Percentiles rank a stretch among this genome's conserved stretches.
These are phyloP conservation scores for Trametes polyzona DNA, from an alignment of 1,284 basidiomycete genomes.

Conservation along the genomic window DNA sequence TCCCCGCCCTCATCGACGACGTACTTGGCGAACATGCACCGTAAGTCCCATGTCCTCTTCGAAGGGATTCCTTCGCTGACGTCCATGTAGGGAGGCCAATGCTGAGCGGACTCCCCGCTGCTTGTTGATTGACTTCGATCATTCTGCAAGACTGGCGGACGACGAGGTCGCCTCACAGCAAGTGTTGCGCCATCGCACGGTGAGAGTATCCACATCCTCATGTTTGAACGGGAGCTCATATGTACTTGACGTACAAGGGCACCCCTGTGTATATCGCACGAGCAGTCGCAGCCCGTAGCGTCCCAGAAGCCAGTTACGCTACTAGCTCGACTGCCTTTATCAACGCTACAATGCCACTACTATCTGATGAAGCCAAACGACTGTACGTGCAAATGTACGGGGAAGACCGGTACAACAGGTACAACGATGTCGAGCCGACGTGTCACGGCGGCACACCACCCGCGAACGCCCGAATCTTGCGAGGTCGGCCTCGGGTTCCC, in stretches of 20 bases:
- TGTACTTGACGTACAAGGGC: not conserved
- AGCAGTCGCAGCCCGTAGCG: not conserved
- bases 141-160: not conserved
- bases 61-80: too few species aligned
- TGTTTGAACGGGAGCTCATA: not conserved
- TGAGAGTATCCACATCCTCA: not conserved
- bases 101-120: not conserved
- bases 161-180: too few species aligned
- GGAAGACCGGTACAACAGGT: not conserved
- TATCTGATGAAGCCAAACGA: not conserved
- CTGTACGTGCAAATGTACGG: not conserved
- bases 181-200: not conserved
- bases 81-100: not conserved
- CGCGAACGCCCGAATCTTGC: not conserved
- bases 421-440: not conserved
- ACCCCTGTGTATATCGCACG: not conserved
- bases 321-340: too few species aligned
- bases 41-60: too few species aligned
- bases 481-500: too few species aligned
- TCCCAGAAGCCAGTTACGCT: not conserved
- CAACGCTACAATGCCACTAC: constrained; percentile 1
- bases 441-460: not conserved
- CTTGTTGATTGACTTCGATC: constrained; percentile 6
- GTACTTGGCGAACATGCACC: not conserved
- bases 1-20: constrained; percentile 2